A percentile compares a stretch with the other conserved stretches of the same genome.
phyloP scores from a whole-genome alignment of 2,329 filamentous ascomycete genomes.

The Botrytis paeoniae region DNA sequence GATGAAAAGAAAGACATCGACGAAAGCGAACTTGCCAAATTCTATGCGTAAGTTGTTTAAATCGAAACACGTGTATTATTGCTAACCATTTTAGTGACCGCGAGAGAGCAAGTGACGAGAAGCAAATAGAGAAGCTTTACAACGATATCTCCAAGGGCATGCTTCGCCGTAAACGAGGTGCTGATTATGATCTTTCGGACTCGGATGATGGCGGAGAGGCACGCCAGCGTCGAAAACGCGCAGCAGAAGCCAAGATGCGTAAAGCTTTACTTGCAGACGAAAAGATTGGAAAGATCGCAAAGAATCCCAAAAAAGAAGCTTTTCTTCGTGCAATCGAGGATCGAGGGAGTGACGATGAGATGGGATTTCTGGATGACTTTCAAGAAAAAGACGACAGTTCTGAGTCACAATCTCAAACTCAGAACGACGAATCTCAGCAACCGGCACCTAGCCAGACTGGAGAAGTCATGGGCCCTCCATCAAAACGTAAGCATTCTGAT shows the following conservation, averaged over 20 bases:
- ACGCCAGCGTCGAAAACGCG: conserved; percentile 74
- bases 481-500: conserved; percentile 43
- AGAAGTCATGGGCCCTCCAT: conserved; percentile 31
- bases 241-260: conserved; percentile 88
- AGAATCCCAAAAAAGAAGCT: conserved; percentile 83
- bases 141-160: conserved; percentile 88
- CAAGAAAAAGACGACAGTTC: conserved; percentile 42
- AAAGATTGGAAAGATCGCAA: conserved; percentile 83
- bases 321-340: conserved; percentile 92
- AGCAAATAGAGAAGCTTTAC: conserved; percentile 85
- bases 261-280: conserved; percentile 85
- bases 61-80: neutral
- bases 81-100: conserved; percentile 57
- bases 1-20: conserved; percentile 78
- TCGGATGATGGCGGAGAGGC: conserved; percentile 84
- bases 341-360: conserved; percentile 69
- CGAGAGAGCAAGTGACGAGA: conserved; percentile 76
- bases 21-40: conserved; percentile 76
- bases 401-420: conserved; percentile 42
- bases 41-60: conserved; percentile 72
- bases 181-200: conserved; percentile 83
- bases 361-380: conserved; percentile 66
- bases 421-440: conserved; percentile 34
- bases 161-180: conserved; percentile 76
- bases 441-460: conserved; percentile 53